Percentiles rank a stretch among this genome's conserved stretches.
phyloP scores from a whole-genome alignment of 164 flowering plant species.

The Aristolochia contorta region DNA sequence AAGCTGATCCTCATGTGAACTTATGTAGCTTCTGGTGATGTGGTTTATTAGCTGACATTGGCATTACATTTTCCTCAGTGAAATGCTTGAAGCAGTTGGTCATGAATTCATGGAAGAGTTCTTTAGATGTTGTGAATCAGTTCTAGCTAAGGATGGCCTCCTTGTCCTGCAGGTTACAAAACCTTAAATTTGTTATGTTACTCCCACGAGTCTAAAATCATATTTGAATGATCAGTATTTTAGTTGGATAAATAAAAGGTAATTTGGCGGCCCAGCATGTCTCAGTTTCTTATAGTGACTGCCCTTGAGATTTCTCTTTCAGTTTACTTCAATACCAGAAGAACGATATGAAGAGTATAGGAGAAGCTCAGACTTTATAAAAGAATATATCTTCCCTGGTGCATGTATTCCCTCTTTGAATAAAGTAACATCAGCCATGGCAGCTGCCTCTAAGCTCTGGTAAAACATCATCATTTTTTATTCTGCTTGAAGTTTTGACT shows the following conservation, averaged over 20 bases:
- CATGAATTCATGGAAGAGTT: slow-evolving; percentile 87
- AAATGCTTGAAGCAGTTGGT: slow-evolving; percentile 89
- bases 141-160: slow-evolving; percentile 65
- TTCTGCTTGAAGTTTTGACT: not conserved
- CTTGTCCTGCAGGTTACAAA: slow-evolving; percentile 80
- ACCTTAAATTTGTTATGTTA: not conserved
- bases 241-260: not conserved
- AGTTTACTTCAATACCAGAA: slow-evolving; percentile 90
- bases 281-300: not conserved
- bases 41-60: not conserved
- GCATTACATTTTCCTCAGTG: slow-evolving; percentile 31
- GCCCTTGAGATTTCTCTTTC: not conserved
- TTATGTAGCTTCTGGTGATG: not conserved
- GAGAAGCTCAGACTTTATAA: slow-evolving; percentile 79
- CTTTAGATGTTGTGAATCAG: slow-evolving; percentile 65
- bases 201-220: not conserved
- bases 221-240: not conserved
- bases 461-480: slow-evolving; percentile 12
- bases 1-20: slow-evolving; percentile 9
- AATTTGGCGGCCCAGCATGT: too few relatives aligned
- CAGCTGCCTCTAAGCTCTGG: slow-evolving; percentile 70
- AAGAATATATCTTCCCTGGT: slow-evolving; percentile 90
- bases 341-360: slow-evolving; percentile 75
- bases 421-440: slow-evolving; percentile 83
- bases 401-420: slow-evolving; percentile 78